Base-by-base conservation (phyloP, 1,139 yeast genomes). In the Lodderomyces oxycetoniae region DNA sequence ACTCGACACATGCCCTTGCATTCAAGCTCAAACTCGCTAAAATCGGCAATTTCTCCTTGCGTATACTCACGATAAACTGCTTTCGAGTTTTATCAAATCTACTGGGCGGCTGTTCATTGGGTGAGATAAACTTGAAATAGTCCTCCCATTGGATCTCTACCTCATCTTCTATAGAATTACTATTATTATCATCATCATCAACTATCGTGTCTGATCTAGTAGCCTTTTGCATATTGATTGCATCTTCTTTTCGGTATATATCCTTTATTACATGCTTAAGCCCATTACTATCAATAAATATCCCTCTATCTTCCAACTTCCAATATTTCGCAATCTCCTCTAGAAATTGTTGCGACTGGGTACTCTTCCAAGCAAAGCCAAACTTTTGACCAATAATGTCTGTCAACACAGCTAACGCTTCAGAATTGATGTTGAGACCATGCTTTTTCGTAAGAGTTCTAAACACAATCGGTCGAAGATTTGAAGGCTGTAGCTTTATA, bases 401-500 rank as follows among this genome's bases (percentile, higher is more conserved):
- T 0, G 96, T 86, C 31, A 93, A 63, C 1, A 74, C 71, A 30
- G 70, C 72, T 15, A 91, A 65, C 0, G 96, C 97, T 41, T 85
- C 82, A 0, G 96, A 79, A 49, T 91, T 88, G 43, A 91, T 74
- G 53, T 89, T 89, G 17, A 91, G 69, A 0, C 96, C 96, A 55
- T 88, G 91, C 52, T 91, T 91, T 58, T 88, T 91, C 3, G 97
- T 86, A 13, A 91, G 59, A 2, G 89, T 74, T 29, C 98, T 67
- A 55, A 89, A 91, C 0, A 96, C 97, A 32, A 89, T 63, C 0
- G 98, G 98, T 31, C 98, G 71, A 25, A 91, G 65, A 52, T 86
- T 85, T 0, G 91, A 74, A 0, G 95, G 87, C 38, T 78, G 84
- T 3, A 89, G 72, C 41, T 73, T 71, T 2, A 85, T 79, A 1